These are phyloP conservation scores for Ceratocystis destructans DNA, from an alignment of 2,329 filamentous ascomycete species.

Conservation along the genomic window DNA sequence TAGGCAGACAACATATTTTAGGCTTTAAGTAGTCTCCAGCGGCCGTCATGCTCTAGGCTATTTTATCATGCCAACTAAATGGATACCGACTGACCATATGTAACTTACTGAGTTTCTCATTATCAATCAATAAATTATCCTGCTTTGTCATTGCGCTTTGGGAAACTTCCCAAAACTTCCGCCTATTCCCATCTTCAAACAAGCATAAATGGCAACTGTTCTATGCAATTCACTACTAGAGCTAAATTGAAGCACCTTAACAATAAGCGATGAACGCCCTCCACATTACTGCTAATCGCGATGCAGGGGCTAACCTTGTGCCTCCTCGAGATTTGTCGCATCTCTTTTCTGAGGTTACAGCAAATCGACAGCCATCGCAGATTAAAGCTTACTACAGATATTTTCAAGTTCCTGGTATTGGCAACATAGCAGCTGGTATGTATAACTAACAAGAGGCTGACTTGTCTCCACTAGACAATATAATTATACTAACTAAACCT, in stretches of 20 bases:
- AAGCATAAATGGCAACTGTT: neutral
- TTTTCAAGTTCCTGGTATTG: constrained; percentile 51
- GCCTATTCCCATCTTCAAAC: neutral
- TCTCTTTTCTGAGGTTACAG: constrained; percentile 58
- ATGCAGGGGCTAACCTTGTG: neutral
- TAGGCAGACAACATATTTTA: no score
- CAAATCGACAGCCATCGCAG: constrained; percentile 46
- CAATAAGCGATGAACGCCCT: neutral
- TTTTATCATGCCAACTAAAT: neutral
- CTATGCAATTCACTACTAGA: no score
- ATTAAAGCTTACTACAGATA: constrained; percentile 82
- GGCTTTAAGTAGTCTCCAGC: no score
- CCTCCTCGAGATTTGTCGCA: constrained; percentile 63
- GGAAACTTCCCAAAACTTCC: neutral
- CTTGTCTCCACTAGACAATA: constrained; percentile 10
- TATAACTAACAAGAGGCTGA: constrained; percentile 18
- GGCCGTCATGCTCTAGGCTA: neutral
- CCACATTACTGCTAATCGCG: neutral
- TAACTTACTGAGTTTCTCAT: neutral
- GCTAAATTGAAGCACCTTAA: neutral
- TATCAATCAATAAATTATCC: constrained; percentile 17
- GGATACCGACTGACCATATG: no score
- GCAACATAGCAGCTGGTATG: constrained; percentile 48
- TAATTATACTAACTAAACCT: neutral
- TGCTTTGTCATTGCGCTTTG: constrained; percentile 2